A percentile compares a stretch with the other conserved stretches of the same genome.
Evolutionary conservation across 768 basidiomycete genomes (phyloP).

Genomic region (Termitomyces sp.): DNA sequence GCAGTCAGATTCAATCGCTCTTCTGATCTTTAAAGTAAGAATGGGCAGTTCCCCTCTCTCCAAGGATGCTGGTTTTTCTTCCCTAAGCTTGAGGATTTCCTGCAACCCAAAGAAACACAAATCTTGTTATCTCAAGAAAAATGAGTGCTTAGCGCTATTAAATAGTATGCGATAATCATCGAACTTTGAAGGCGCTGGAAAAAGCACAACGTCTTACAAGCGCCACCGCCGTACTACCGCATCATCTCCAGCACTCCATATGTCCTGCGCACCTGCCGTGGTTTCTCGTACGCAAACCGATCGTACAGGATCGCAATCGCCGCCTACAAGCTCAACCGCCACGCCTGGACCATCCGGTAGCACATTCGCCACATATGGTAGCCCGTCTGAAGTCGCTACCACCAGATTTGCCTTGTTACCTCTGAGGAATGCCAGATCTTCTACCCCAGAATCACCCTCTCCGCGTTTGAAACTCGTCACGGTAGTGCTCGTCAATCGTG

Average conservation of each 20-base stretch:
- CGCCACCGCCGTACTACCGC: conserved; percentile 50
- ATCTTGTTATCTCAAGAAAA: neutral
- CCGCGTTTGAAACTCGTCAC: conserved; percentile 34
- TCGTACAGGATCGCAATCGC: conserved; percentile 59
- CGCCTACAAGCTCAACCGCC: conserved; percentile 50
- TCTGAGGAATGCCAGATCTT: conserved; percentile 40
- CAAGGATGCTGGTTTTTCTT: neutral
- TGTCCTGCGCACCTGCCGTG: conserved; percentile 22
- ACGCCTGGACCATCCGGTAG: conserved; percentile 40
- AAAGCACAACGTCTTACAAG: neutral
- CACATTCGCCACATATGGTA: conserved; percentile 52
- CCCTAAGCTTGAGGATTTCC: neutral
- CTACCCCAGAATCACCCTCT: conserved; percentile 46
- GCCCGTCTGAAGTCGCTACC: conserved; percentile 55
- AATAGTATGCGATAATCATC: neutral
- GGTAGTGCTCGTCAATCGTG: conserved; percentile 22
- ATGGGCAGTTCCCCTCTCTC: neutral
- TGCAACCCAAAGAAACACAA: neutral
- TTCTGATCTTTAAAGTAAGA: neutral
- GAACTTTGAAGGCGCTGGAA: neutral
- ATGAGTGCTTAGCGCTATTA: neutral
- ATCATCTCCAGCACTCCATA: conserved; percentile 65
- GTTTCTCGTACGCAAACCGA: conserved; percentile 30
- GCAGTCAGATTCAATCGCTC: neutral
- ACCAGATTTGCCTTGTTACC: conserved; percentile 26